Conservation (phyloP, 805 yeast genomes). For the Jamesozyma lodderae region DNA sequence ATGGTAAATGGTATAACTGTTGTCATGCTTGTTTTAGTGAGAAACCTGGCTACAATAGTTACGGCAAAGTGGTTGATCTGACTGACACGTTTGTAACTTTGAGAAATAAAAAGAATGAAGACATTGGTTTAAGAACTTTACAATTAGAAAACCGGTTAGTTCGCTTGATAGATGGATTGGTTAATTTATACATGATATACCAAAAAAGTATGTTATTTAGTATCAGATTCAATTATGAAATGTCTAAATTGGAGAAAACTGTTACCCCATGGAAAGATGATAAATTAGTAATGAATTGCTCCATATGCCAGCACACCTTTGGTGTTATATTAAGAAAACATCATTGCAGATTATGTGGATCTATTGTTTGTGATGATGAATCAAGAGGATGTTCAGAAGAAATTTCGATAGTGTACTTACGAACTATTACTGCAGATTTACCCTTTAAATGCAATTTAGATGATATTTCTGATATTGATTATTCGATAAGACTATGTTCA, state of each 20-base stretch:
- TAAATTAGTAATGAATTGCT: constrained; percentile 41
- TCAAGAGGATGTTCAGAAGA: constrained; percentile 62
- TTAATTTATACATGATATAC: constrained; percentile 19
- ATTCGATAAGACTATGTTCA: constrained; percentile 52
- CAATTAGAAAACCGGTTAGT: constrained; percentile 53
- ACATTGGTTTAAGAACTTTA: constrained; percentile 43
- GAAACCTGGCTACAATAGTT: constrained; percentile 45
- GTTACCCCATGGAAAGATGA: constrained; percentile 63
- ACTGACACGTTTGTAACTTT: constrained; percentile 34
- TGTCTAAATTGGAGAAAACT: constrained; percentile 36
- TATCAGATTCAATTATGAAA: constrained; percentile 23
- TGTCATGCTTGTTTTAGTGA: constrained; percentile 52
- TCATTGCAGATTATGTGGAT: constrained; percentile 88
- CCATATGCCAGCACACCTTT: constrained; percentile 53
- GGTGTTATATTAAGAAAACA: constrained; percentile 60
- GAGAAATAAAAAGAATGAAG: constrained; percentile 40
- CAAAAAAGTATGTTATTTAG: constrained; percentile 18
- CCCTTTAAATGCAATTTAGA: constrained; percentile 12
- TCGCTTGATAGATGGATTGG: constrained; percentile 32
- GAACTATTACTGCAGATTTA: constrained; percentile 20
- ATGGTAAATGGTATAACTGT: constrained; percentile 63
- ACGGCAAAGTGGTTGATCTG: constrained; percentile 39
- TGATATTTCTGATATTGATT: constrained; percentile 19
- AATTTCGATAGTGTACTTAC: constrained; percentile 40
- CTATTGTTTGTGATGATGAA: constrained; percentile 64